Base-by-base conservation (phyloP, 257 asterid genomes). In the Plantago major region DNA sequence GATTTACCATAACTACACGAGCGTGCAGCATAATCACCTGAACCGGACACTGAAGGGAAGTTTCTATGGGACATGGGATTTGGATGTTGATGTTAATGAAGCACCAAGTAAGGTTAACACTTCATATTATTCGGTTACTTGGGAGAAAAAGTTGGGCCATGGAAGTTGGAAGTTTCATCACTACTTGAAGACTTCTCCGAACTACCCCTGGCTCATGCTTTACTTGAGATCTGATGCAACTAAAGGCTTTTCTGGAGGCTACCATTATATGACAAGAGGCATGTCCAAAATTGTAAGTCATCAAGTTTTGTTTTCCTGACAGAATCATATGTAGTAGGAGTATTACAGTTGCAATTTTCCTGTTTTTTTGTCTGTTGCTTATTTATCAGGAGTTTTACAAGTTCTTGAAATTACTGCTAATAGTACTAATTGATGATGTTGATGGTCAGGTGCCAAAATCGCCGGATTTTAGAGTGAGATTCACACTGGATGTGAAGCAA, bases 161-260 rank as follows among this genome's bases (percentile, higher is more conserved):
- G 79, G 84, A 37, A 81, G 87, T 64, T 81, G 87, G 87, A 38
- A 26, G 54, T 78, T 81, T 51, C 84, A 73, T 52, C 74, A 81
- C 62, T 12, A 63, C 10, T 33, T 81, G 37, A 76, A 71, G 69
- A 73, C 88, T 10, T 81, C 88, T 11, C 22, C 64, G 19, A 73
- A 73, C 40, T 78, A 81, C 52, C 84, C 88, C 6, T 81, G 88
- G 84, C 68, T 78, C 15, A 81, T 81, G 84, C 76, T 81, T 30
- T 81, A 81, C 73, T 55, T 81, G n/a, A 78, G 88, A 69, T 76
- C 88, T 60, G 88, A 78, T 66, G 81, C 85, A 46, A 82, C 85
- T 3, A 65, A 26, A 47, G 88, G 85, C n/a, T 74, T 73, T 44
- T 82, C 88, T 13, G 85, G 88, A 48, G 88, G 88, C 57, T 82